Conservation (phyloP, 2,329 filamentous ascomycete species). For the Cercospora nicotianae region DNA sequence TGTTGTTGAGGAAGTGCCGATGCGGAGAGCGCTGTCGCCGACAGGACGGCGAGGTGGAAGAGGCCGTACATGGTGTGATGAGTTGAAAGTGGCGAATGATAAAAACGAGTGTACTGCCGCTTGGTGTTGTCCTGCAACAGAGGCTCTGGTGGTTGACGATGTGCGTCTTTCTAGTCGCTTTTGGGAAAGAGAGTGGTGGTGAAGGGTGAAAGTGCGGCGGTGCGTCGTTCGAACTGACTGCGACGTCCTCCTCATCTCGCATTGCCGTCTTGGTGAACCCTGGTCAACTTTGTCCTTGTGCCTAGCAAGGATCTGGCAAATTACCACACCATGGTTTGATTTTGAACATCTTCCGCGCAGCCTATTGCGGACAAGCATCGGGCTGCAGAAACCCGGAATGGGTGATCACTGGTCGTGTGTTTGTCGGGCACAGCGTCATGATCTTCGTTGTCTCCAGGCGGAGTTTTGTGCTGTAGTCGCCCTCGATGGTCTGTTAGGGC, state of each 20-base stretch:
- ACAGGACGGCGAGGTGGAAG: not conserved
- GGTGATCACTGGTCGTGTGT: not conserved
- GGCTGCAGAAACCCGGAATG: not conserved
- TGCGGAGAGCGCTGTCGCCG: not conserved
- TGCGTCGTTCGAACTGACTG: not conserved
- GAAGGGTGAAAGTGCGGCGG: not conserved
- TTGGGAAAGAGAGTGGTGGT: not conserved
- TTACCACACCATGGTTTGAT: not conserved
- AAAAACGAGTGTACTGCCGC: not conserved
- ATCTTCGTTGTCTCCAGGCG: not conserved
- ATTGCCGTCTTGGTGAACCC: not conserved
- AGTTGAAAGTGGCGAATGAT: not conserved
- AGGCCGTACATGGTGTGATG: slow-evolving; percentile 2
- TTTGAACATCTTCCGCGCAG: not conserved
- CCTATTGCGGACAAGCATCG: not conserved
- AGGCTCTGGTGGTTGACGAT: not conserved
- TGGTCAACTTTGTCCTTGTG: not conserved
- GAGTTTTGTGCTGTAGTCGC: not conserved
- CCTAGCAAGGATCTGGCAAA: not conserved
- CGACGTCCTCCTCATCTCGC: not conserved
- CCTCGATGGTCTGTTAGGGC: not conserved
- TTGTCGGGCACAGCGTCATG: not conserved
- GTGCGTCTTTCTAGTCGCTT: not conserved
- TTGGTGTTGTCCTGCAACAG: not conserved
- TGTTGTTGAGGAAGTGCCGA: not conserved